A percentile compares a stretch with the other conserved stretches of the same genome.
These are phyloP conservation scores for Knufia fluminis DNA, from an alignment of 2,329 filamentous ascomycete genomes.

Conservation along the genomic window DNA sequence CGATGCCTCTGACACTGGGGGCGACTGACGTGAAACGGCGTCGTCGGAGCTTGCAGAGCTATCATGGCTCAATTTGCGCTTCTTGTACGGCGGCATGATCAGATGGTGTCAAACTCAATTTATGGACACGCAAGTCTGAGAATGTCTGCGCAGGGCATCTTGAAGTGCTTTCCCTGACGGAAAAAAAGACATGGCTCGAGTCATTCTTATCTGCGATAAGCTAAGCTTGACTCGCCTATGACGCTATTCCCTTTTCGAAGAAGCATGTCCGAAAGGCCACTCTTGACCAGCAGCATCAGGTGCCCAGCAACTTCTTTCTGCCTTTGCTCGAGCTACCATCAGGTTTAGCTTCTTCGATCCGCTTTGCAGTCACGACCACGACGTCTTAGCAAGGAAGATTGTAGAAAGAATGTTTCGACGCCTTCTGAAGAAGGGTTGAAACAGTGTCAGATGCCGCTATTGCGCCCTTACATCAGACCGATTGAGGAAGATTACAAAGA, in stretches of 20 bases:
- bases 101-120: too few relatives aligned
- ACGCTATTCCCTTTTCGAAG: too few relatives aligned
- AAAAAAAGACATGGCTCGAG: constrained; percentile 1
- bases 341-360: too few relatives aligned
- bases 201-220: constrained; percentile 8
- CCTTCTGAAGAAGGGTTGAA: too few relatives aligned
- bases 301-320: neutral
- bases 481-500: too few relatives aligned
- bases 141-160: neutral
- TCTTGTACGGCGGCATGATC: constrained; percentile 32
- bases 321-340: too few relatives aligned
- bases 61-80: constrained; percentile 29
- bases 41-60: constrained; percentile 5
- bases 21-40: neutral
- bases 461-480: too few relatives aligned
- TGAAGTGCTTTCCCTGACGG: neutral
- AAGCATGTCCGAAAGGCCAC: neutral
- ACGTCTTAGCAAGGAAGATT: too few relatives aligned
- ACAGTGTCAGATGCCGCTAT: too few relatives aligned
- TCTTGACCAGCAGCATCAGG: neutral
- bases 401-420: too few relatives aligned
- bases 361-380: too few relatives aligned
- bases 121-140: neutral
- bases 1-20: neutral
- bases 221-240: neutral